Conservation (phyloP, 306 rosid genomes). For the Sesbania bispinosa region DNA sequence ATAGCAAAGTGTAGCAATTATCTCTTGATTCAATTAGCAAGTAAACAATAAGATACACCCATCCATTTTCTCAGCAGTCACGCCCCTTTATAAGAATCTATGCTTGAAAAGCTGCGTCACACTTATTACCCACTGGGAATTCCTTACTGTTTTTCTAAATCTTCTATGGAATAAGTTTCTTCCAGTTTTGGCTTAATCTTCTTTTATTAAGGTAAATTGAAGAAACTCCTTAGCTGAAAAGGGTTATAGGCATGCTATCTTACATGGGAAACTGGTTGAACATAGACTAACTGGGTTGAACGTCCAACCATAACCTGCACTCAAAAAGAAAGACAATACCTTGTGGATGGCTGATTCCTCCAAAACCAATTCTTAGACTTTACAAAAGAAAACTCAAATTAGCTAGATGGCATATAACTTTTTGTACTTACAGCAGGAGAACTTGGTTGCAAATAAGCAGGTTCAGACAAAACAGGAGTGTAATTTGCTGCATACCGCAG, state of each 20-base stretch:
- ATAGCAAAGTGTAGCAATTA: not conserved
- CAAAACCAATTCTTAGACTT: not conserved
- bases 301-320: slow-evolving; percentile 85
- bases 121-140: not conserved
- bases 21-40: slow-evolving; percentile 10
- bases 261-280: slow-evolving; percentile 83
- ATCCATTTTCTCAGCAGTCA: slow-evolving; percentile 18
- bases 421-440: slow-evolving; percentile 69
- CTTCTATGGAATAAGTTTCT: not conserved
- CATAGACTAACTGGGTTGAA: slow-evolving; percentile 70
- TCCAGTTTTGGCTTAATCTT: not conserved
- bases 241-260: slow-evolving; percentile 30
- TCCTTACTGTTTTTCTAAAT: not conserved
- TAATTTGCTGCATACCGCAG: slow-evolving; percentile 59
- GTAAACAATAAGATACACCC: slow-evolving; percentile 2
- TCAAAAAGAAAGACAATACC: slow-evolving; percentile 20
- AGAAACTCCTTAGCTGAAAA: slow-evolving; percentile 15
- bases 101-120: not conserved
- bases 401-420: not conserved
- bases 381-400: slow-evolving; percentile 21
- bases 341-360: not conserved
- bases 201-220: slow-evolving; percentile 9
- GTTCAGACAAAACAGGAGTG: slow-evolving; percentile 62
- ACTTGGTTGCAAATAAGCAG: slow-evolving; percentile 61
- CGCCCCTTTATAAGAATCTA: not conserved